Base-by-base conservation (phyloP, 140 eudicot species). In the Oenanthe javanica region DNA sequence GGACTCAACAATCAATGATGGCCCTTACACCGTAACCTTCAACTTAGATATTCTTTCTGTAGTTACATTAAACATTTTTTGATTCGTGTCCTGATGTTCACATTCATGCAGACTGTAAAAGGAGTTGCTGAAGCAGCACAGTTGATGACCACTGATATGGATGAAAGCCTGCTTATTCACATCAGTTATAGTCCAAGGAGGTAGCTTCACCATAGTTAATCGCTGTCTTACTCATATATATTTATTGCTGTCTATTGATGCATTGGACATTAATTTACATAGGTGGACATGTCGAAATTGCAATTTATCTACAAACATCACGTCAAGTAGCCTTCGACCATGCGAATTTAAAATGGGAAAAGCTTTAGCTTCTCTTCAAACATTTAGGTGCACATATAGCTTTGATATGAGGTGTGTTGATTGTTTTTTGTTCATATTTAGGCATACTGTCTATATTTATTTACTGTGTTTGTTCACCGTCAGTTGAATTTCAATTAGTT, bases 271-370 rank as follows among this genome's bases (percentile, higher is more conserved):
- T 81, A 54, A 81, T 14, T 78, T 77, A 79, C 48, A 64, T 77
- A 94, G 98, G 86, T 94, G 98, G 98, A 87, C 96, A 14, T 94
- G 97, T 83, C 86, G 92, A 45, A 92, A 82, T 81, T 92, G 96
- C 84, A 85, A 91, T 0, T 69, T 92, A 73, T 85, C 96, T 85
- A 87, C 98, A 85, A 90, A 90, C 87, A 87, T 94, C 55, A 86
- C 93, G 73, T 89, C 97, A 77, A 88, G 90, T 85, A 92, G 92
- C 84, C 81, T 94, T 54, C 87, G 93, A 6, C 98, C 98, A n/a
- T 94, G 97, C 83, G 98, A 94, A 83, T 94, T 94, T 72, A 94
- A 89, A 87, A 84, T 90, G 95, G 98, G 97, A 75, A 90, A 85
- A 84, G 91, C 87, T 11, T 77, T 92, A 50, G 85, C 90, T 76